These are phyloP conservation scores for Thermomyces lanuginosus DNA, from an alignment of 2,329 filamentous ascomycete species.

Conservation along the genomic window DNA sequence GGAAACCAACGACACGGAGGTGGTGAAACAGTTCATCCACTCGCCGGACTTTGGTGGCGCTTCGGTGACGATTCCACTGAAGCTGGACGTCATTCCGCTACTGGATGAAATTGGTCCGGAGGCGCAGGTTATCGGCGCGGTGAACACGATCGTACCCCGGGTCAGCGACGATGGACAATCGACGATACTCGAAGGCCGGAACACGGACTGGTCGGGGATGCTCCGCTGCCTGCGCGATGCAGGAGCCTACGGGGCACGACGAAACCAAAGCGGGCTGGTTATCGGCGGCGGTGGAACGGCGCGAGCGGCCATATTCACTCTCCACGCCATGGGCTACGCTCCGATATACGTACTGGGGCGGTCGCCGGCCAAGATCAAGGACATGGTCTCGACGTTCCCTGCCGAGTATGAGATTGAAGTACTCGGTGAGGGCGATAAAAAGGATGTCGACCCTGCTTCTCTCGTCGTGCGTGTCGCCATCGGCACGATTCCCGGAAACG, in stretches of 20 bases:
- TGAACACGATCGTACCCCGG: conserved; percentile 76
- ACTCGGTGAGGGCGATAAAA: conserved; percentile 38
- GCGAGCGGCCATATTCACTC: conserved; percentile 74
- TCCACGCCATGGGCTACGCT: conserved; percentile 66
- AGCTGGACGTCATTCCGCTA: conserved; percentile 68
- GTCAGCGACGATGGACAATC: conserved; percentile 27
- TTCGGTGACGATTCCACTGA: conserved; percentile 89
- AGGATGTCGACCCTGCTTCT: conserved; percentile 37
- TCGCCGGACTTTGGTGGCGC: conserved; percentile 71
- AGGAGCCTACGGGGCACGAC: conserved; percentile 37
- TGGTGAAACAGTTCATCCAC: conserved; percentile 50
- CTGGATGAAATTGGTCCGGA: conserved; percentile 68
- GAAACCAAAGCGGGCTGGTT: conserved; percentile 49
- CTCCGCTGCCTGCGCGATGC: conserved; percentile 56
- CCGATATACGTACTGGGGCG: conserved; percentile 81
- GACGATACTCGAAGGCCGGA: conserved; percentile 57
- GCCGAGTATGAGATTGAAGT: conserved; percentile 51
- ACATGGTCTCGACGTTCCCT: conserved; percentile 58
- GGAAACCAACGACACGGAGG: conserved; percentile 52
- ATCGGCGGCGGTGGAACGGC: conserved; percentile 86
- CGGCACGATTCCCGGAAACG: conserved; percentile 80
- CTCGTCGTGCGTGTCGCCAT: conserved; percentile 55
- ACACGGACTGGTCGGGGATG: conserved; percentile 95
- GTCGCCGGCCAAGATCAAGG: conserved; percentile 49
- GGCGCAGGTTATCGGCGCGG: conserved; percentile 69